These are phyloP conservation scores for Aspergillus floridensis DNA, from an alignment of 2,329 filamentous ascomycete genomes.

Conservation along the genomic window DNA sequence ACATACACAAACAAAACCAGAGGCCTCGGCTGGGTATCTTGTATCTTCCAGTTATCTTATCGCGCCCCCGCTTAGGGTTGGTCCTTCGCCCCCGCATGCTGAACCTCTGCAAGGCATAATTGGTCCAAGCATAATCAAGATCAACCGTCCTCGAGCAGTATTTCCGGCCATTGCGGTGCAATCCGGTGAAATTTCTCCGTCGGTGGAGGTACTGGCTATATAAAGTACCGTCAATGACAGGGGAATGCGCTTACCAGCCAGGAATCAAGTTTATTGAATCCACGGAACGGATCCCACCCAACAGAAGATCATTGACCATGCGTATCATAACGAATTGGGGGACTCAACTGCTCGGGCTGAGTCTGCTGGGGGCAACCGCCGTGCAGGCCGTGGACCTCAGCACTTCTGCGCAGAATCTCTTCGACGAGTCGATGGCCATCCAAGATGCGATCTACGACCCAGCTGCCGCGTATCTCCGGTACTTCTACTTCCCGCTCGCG, in stretches of 20 bases:
- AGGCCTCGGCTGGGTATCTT: not conserved
- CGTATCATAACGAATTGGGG: not conserved
- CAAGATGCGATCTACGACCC: conserved; percentile 57
- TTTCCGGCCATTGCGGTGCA: not conserved
- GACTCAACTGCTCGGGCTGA: not conserved
- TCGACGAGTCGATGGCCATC: conserved; percentile 54
- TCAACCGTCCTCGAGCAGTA: not conserved
- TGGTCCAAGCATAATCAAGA: not conserved
- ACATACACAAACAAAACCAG: not conserved
- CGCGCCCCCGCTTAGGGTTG: not conserved
- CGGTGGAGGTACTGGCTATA: not conserved
- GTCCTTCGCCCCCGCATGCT: too few relatives aligned
- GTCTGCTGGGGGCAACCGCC: conserved; percentile 2
- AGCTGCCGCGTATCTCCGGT: conserved; percentile 51
- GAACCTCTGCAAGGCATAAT: too few relatives aligned
- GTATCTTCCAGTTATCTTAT: too few relatives aligned
- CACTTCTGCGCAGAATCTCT: conserved; percentile 37
- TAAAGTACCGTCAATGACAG: too few relatives aligned
- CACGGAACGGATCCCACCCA: not conserved
- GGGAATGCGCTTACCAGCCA: too few relatives aligned
- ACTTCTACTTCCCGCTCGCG: conserved; percentile 42
- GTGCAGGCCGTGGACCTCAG: not conserved
- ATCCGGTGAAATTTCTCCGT: not conserved
- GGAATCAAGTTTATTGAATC: too few relatives aligned
- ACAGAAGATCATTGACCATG: not conserved